Conservation (phyloP, 2,329 filamentous ascomycete genomes). For the Ascosphaera apis region DNA sequence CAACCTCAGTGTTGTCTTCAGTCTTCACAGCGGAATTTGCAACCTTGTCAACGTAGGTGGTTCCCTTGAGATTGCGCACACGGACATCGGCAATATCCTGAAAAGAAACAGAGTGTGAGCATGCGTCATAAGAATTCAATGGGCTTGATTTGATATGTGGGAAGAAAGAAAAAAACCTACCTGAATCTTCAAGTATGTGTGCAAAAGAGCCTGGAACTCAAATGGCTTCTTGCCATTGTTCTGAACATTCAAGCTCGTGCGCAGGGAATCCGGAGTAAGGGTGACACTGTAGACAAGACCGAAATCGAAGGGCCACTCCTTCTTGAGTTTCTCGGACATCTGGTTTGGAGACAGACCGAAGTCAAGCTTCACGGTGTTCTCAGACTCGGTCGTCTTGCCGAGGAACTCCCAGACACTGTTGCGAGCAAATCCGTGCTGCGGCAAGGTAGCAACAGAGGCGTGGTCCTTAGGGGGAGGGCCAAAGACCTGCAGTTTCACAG, state of each 20-base stretch:
- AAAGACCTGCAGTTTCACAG: conserved; percentile 39
- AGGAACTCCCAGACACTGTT: conserved; percentile 83
- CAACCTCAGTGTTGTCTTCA: conserved; percentile 39
- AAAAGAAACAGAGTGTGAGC: conserved; percentile 5
- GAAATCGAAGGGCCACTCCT: conserved; percentile 70
- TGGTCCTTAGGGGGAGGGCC: conserved; percentile 56
- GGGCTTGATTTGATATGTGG: not conserved
- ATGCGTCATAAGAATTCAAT: not conserved
- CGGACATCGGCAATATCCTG: conserved; percentile 51
- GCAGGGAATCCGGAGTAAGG: conserved; percentile 48
- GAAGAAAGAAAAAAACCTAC: conserved; percentile 27
- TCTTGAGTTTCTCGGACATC: conserved; percentile 42
- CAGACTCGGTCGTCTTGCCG: conserved; percentile 52
- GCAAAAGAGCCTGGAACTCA: conserved; percentile 77
- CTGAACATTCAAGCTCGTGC: conserved; percentile 63
- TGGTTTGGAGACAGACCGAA: conserved; percentile 65
- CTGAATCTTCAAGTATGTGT: conserved; percentile 67
- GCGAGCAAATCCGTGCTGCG: conserved; percentile 89
- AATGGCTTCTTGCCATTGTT: conserved; percentile 68
- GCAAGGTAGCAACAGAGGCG: conserved; percentile 46
- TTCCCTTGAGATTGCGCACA: conserved; percentile 53
- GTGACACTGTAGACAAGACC: conserved; percentile 85
- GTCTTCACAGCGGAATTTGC: conserved; percentile 38
- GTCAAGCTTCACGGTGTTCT: conserved; percentile 66
- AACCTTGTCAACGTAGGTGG: conserved; percentile 68